Base-by-base conservation (phyloP, 768 basidiomycete genomes). In the Phanerochaete carnosa region DNA sequence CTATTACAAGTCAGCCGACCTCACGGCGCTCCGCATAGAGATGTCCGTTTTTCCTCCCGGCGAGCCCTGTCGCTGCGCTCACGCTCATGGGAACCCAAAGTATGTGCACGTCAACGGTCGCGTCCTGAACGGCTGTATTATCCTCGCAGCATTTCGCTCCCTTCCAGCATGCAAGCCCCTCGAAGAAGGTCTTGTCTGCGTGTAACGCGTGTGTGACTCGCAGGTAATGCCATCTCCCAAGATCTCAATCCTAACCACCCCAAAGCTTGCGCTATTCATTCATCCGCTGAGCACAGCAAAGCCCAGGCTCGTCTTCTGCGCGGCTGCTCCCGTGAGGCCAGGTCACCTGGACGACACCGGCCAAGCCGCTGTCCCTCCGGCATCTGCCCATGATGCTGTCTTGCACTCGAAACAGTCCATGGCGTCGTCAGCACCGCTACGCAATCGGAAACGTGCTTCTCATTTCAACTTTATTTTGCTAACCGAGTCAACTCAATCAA, bases 11-110 rank as follows among this genome's bases (percentile, higher is more conserved):
- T 61, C 60, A 61, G 60, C 28, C 45, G 60, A 61, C 60, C 47
- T 13, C 46, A 43, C 60, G 55, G 60, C 60, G 60, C 60, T 61
- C 60, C 60, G 60, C 58, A 35, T 33, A 19, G 11, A 25, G 55
- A 22, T n/a, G 30, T 33, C 33, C 39, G 53, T 32, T 35, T 55
- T 43, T 29, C 49, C 49, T 29, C 49, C 19, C 52, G 28, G 28
- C 52, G 16, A 32, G 19, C 30, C n/a, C n/a, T 25, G 32, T 25
- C 9, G 23, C 16, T 30, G 52, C 52, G 33, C 54, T 25, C 54
- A 39, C 54, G 33, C 15, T 22, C 29, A 8, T 52, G 51, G 51
- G 51, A 52, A 52, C 28, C 51, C 29, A 9, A 7, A 3, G 29
- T 49, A 6, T 25, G 47, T 23, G 47, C 47, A 49, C 47, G 45